These are phyloP conservation scores for Wickerhamiella nectarea DNA, from an alignment of 805 yeast species.

Conservation along the genomic window DNA sequence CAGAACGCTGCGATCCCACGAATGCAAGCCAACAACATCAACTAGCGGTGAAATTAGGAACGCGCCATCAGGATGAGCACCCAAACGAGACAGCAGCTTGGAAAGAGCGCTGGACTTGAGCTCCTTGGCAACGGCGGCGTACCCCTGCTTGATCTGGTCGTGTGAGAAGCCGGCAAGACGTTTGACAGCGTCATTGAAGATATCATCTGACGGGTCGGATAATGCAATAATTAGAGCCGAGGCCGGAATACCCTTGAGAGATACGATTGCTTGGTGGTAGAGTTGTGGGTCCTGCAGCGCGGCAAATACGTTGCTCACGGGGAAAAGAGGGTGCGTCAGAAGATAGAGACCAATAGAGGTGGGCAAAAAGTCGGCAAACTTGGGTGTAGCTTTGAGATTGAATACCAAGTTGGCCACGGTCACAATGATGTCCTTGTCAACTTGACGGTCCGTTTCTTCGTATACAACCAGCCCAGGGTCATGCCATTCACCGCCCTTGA, in stretches of 20 bases:
- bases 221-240: slow-evolving; percentile 51
- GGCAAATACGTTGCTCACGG: slow-evolving; percentile 39
- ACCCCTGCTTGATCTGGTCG: slow-evolving; percentile 25
- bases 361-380: slow-evolving; percentile 28
- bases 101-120: slow-evolving; percentile 18
- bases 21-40: slow-evolving; percentile 61
- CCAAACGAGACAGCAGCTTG: slow-evolving; percentile 32
- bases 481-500: slow-evolving; percentile 14
- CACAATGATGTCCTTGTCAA: slow-evolving; percentile 44
- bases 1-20: slow-evolving; percentile 43
- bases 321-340: slow-evolving; percentile 79
- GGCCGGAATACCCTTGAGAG: slow-evolving; percentile 57
- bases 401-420: slow-evolving; percentile 34
- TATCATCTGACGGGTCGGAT: slow-evolving; percentile 41
- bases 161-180: slow-evolving; percentile 57
- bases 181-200: slow-evolving; percentile 52
- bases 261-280: slow-evolving; percentile 67
- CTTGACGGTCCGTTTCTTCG: slow-evolving; percentile 49
- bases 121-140: slow-evolving; percentile 20
- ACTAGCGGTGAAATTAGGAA: slow-evolving; percentile 49
- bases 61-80: slow-evolving; percentile 39
- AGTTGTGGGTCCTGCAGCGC: slow-evolving; percentile 47
- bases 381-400: slow-evolving; percentile 12
- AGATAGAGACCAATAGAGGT: slow-evolving; percentile 54
- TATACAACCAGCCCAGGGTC: slow-evolving; percentile 36